Evolutionary conservation across 1,284 basidiomycete genomes (phyloP), one percentile per base, ranked within the genome.

Genomic region (Veloboletus limbatus): DNA sequence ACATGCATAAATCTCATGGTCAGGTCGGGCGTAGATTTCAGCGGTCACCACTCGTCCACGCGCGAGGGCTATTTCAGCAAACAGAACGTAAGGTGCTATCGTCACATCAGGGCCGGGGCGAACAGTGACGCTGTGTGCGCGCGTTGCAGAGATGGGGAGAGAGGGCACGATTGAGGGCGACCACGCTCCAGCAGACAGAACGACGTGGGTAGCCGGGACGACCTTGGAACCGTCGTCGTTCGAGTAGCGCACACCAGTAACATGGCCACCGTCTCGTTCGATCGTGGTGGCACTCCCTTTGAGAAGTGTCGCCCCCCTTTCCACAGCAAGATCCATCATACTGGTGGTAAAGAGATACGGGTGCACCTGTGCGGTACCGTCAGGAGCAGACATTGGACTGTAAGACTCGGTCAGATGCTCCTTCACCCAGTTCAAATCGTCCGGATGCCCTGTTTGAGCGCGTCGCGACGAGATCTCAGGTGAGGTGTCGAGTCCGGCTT

Each of bases 121-220:
- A 51, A 87, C 77, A 4, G 77, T 79, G 57, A 88, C 74, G 56
- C 82, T 85, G 63, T 88, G 85, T 0, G 82, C 84, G 41, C 85
- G 81, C 4, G 73, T 80, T 28, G 73, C 74, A 13, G 67, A 59
- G 51, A 88, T 75, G 13, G 83, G 82, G 24, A 86, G 70, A 7
- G 67, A 54, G 3, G 65, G 59, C 26, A 77, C 31, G 48, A 88
- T 60, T 8, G 57, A 62, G 9, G 90, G 78, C 0, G 92, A 91
- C 94, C 94, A 97, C 2, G 91, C 89, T 11, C 93, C 93, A 10
- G 88, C 88, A 24, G 85, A 78, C 43, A 97, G 66, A 26, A 96
- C 72, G 41, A 95, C 75, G 48, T 82, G 72, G 4, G 82, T 82
- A 21, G 85, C 82, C 3, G 69, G 59, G 22, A 84, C 59, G 10